Base-by-base conservation (phyloP, 2,329 filamentous ascomycete genomes). In the Aspergillus persii region DNA sequence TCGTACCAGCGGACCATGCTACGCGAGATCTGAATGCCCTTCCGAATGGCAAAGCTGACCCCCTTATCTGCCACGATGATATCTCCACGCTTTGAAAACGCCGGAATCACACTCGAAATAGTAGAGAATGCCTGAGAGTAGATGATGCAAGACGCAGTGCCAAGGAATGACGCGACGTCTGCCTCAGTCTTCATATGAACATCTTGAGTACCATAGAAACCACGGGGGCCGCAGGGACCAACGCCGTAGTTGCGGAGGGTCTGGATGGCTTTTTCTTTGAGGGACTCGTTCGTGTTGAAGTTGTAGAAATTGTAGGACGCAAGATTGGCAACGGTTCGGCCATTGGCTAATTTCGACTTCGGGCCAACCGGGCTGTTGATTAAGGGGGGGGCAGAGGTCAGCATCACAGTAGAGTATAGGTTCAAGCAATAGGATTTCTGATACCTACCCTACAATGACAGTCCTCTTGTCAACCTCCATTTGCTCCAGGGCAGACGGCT, bases 251-350 rank as follows among this genome's bases (percentile, higher is more conserved):
- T 96, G 61, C 94, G 90, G 44, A 99, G 84, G 0, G 93, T 96
- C 75, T 94, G 89, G 63, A 99, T 92, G 1, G 94, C 95, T 76
- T 96, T 96, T 68, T 97, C 92, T 72, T 96, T 96, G 69, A 99
- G 88, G 39, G 88, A 85, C 62, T 98, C 94, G 74, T 96, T 97
- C 55, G 87, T 86, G 64, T 96, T 91, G 76, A 99, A 92, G 79
- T 99, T 98, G 82, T 96, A 98, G 77, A 95, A 96, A 76, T 99
- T 99, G 79, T 92, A 95, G 1, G 91, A 96, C 41, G 92, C 94
- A 64, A 99, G 88, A 74, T 99, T 99, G 58, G 86, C 92, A 27
- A 97, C 95, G 18, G 90, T 96, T 66, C 91, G 89, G 69, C 95
- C 95, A 75, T 89, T 96, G 51, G 87, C 83, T 57, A 99, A 85